These are phyloP conservation scores for Leccinum boreale DNA, from an alignment of 768 basidiomycete genomes.

Conservation along the genomic window DNA sequence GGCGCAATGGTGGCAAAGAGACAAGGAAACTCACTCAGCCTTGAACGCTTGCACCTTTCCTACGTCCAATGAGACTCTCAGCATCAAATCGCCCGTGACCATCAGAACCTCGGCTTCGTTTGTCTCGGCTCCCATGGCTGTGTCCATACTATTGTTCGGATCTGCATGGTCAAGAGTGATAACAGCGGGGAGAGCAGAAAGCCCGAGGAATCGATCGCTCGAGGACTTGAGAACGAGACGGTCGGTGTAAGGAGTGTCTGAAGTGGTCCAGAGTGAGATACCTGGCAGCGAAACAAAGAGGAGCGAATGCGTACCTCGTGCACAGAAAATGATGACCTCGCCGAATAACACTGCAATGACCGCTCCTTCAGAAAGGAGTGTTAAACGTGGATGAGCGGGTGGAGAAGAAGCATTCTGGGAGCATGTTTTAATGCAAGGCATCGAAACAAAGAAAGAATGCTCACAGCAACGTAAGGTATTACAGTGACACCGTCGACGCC, in stretches of 20 bases:
- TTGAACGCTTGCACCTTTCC: constrained; percentile 61
- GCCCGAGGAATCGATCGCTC: constrained; percentile 67
- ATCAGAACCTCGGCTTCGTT: constrained; percentile 24
- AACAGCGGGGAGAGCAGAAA: constrained; percentile 44
- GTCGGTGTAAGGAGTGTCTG: constrained; percentile 70
- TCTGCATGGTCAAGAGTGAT: constrained; percentile 22
- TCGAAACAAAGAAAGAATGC: constrained; percentile 20
- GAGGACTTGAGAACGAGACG: constrained; percentile 68
- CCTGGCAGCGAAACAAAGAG: neutral
- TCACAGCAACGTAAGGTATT: constrained; percentile 76
- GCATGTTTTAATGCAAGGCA: neutral
- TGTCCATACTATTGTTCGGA: constrained; percentile 7
- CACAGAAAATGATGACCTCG: constrained; percentile 70
- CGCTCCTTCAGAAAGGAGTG: constrained; percentile 55
- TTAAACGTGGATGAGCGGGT: constrained; percentile 69
- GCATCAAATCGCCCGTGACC: constrained; percentile 66
- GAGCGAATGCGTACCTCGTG: constrained; percentile 45
- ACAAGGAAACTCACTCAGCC: constrained; percentile 49
- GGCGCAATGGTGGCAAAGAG: neutral
- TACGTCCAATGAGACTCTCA: constrained; percentile 60
- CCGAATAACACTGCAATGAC: constrained; percentile 68
- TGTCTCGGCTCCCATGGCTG: constrained; percentile 3
- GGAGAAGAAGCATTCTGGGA: constrained; percentile 62
- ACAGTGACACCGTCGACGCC: constrained; percentile 39
- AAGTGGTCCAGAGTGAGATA: neutral